These are phyloP conservation scores for Xanthoceras sorbifolium DNA, from an alignment of 345 rosid genomes.

Conservation along the genomic window DNA sequence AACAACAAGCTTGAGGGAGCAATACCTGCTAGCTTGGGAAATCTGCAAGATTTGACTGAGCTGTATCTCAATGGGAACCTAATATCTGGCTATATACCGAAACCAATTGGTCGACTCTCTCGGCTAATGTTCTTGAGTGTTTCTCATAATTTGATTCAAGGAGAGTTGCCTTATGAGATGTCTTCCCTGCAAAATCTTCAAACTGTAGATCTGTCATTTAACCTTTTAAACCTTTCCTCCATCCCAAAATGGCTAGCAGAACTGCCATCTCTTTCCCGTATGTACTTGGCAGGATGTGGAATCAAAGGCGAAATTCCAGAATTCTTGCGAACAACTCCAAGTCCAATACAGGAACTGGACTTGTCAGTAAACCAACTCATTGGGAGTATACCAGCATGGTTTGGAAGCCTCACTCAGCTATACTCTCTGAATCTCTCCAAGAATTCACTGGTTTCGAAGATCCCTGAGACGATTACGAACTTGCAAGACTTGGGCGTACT, in stretches of 20 bases:
- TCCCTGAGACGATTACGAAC: conserved; percentile 37
- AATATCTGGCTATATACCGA: conserved; percentile 41
- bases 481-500: conserved; percentile 39
- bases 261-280: conserved; percentile 48
- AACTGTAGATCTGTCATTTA: conserved; percentile 51
- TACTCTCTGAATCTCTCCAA: conserved; percentile 50
- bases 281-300: conserved; percentile 51
- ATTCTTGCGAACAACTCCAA: conserved; percentile 38
- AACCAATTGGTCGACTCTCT: conserved; percentile 42
- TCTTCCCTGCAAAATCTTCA: conserved; percentile 53
- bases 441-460: conserved; percentile 39
- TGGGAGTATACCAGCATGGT: conserved; percentile 48
- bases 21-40: conserved; percentile 48
- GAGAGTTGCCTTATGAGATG: conserved; percentile 43
- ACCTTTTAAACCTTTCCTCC: conserved; percentile 41
- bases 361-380: conserved; percentile 43
- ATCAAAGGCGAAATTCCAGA: conserved; percentile 48
- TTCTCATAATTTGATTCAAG: conserved; percentile 46
- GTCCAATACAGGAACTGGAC: conserved; percentile 56
- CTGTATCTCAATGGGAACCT: conserved; percentile 44
- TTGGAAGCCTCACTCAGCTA: conserved; percentile 49
- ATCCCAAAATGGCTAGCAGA: conserved; percentile 41
- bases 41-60: conserved; percentile 49
- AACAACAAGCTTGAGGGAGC: conserved; percentile 48
- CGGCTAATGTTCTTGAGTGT: conserved; percentile 37